Evolutionary conservation across 768 basidiomycete species (phyloP), one percentile per base, ranked within the genome.

Genomic region (Russula dissimulans): DNA sequence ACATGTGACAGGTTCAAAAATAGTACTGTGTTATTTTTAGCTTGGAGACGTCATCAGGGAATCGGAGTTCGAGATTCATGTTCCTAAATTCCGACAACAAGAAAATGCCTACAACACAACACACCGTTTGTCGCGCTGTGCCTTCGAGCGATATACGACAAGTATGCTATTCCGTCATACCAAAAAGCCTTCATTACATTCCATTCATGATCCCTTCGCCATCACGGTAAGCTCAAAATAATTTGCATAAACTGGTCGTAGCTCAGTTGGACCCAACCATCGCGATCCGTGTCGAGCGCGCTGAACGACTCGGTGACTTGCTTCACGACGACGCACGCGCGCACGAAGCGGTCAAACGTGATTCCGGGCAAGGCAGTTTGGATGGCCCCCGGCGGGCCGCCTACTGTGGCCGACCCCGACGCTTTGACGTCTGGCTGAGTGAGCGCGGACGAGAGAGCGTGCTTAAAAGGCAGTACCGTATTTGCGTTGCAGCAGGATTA

Each of bases 331-430:
- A 93, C 90, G 66, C 90, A 92, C 26, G 87, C 88, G 57, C 90
- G 82, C 29, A 92, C 86, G 75, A 92, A 92, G 64, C 89, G 86
- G 70, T 91, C 91, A 67, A 92, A 92, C 5, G 84, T 80, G 74
- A 92, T 89, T 0, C 88, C 88, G 0, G 78, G 74, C n/a, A 65
- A 62, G 3, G 76, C 70, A 3, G 67, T 73, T 0, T 71, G 72
- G 38, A 68, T 56, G 7, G 42, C 36, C 17, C 63, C 54, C 8
- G 62, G 70, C 12, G 75, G 64, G 29, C 22, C 22, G 1, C 22
- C 22, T 26, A 26, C 22, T 2, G 75, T n/a, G n/a, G n/a, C n/a
- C n/a, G n/a, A n/a, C n/a, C n/a, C 70, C 17, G 77, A 71, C 43
- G 81, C 86, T 88, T 82, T 79, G 64, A 61, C 44, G 29, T 79